Evolutionary conservation across 2,329 filamentous ascomycete species (phyloP), one percentile per base, ranked within the genome.

Genomic region (Calonectria naviculata): DNA sequence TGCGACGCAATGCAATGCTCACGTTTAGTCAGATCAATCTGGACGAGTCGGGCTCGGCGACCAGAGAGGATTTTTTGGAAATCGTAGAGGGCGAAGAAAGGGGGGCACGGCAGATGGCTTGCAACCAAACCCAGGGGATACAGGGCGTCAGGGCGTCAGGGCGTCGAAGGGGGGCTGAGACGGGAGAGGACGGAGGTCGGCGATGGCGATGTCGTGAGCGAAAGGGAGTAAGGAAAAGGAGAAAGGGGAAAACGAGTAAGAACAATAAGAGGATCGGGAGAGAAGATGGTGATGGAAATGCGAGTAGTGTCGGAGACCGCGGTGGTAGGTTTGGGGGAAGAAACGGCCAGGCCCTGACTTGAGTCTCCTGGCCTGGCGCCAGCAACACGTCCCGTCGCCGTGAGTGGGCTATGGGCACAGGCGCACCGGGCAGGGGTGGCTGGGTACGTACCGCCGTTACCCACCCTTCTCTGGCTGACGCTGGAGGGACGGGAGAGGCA

Each of bases 1-100:
- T 80, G 74, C 72, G 76, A 71, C 74, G 76, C 75, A 78, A 71
- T 73, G 76, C 75, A 79, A 75, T 74, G 80, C 76, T 78, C 74
- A 78, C 73, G 71, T 63, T 70, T 73, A 73, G 71, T 74, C 67
- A 74, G 66, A 74, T 69, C 67, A 73, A 60, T 70, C 72, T 67
- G 67, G 67, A 71, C 58, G 61, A 68, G 65, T 76, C 73, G 75
- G 73, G 47, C 36, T 67, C 65, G 68, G 67, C 61, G 71, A 75
- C 71, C 70, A 66, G 70, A 63, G 67, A 58, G n/a, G 54, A 54
- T 68, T 67, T 72, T 68, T 72, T 70, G 68, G 72, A 60, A 72
- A 75, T 76, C 70, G 71, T 74, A 46, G 64, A 74, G 70, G 71
- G 69, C 75, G 71, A 77, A 46, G 77, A 78, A 82, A 83, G 80